Base-by-base conservation (phyloP, 768 basidiomycete species). In the Macrolepiota dolichaula region DNA sequence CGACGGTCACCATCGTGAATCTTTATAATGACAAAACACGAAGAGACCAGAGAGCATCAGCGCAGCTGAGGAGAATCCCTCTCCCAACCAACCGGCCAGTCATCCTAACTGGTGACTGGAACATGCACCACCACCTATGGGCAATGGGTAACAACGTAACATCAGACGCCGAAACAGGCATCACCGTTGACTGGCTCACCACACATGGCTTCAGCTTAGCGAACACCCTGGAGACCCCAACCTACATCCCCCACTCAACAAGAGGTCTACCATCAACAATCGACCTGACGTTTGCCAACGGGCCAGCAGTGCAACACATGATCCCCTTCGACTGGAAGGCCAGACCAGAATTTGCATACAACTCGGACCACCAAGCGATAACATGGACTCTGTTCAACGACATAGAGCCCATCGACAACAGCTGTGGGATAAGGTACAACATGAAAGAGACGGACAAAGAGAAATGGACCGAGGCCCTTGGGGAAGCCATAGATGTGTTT, bases 71-170 rank as follows among this genome's bases (percentile, higher is more conserved):
- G 0, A 10, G n/a, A 3, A 15, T 61, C 1, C 15, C 36, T 2
- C 56, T 67, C 11, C 65, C 65, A 4, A 13, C 3, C 1, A 50
- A 68, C 37, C 52, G 35, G 17, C 65, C 70, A 19, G 56, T 59
- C 2, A 63, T 73, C 17, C 56, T 71, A 0, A 66, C 64, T 0
- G 70, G 72, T 1, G 70, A 73, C 56, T 68, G 52, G 53, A 73
- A 72, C 62, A 54, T 68, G 9, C 66, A 70, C 63, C 70, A 72
- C 57, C 22, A 46, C 2, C 22, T 63, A 4, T 70, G 69, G 69
- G 15, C 40, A 2, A 56, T 59, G 2, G 22, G 32, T 19, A 61
- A 59, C 1, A 9, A 19, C 1, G 38, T 32, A 3, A 32, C 27
- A 4, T 15, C 25, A 7, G 24, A 47, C 1, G 37, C 61, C n/a